These are phyloP conservation scores for Phtheirospermum japonicum DNA, from an alignment of 257 asterid genomes.

Conservation along the genomic window DNA sequence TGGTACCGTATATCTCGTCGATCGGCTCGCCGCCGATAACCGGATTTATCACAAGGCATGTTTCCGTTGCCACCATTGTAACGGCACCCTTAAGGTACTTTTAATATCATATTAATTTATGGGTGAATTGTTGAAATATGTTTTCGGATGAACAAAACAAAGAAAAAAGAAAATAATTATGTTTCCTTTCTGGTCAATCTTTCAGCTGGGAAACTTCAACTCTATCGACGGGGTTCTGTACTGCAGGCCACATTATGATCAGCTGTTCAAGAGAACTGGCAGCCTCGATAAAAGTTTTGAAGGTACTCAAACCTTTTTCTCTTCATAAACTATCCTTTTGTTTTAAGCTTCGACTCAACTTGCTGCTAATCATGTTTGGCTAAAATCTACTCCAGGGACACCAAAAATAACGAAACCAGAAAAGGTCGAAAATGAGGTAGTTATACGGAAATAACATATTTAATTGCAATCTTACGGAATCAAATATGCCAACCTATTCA, in stretches of 20 bases:
- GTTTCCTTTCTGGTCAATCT: no score
- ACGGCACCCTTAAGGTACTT: slow-evolving; percentile 80
- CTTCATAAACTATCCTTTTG: background rate
- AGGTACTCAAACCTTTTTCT: no score
- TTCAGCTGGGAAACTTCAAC: slow-evolving; percentile 69
- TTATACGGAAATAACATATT: no score
- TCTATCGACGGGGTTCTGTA: slow-evolving; percentile 80
- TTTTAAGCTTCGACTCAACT: background rate
- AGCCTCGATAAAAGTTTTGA: slow-evolving; percentile 77
- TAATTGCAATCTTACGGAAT: no score
- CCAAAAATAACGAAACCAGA: slow-evolving; percentile 59
- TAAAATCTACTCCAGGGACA: slow-evolving; percentile 36
- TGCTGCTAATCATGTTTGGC: slow-evolving; percentile 10
- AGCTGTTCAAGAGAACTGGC: slow-evolving; percentile 78
- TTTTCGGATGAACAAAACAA: no score
- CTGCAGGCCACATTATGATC: slow-evolving; percentile 71
- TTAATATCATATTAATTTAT: no score
- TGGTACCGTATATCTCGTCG: slow-evolving; percentile 60
- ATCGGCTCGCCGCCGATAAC: slow-evolving; percentile 56
- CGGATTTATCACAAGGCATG: slow-evolving; percentile 73
- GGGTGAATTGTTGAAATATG: no score
- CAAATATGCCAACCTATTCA: no score
- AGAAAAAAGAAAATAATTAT: no score
- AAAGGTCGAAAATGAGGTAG: slow-evolving; percentile 61
- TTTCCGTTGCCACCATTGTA: slow-evolving; percentile 79